A percentile compares a stretch with the other conserved stretches of the same genome.
These are phyloP conservation scores for Agaricus bisporus DNA, from an alignment of 768 basidiomycete species.

Conservation along the genomic window DNA sequence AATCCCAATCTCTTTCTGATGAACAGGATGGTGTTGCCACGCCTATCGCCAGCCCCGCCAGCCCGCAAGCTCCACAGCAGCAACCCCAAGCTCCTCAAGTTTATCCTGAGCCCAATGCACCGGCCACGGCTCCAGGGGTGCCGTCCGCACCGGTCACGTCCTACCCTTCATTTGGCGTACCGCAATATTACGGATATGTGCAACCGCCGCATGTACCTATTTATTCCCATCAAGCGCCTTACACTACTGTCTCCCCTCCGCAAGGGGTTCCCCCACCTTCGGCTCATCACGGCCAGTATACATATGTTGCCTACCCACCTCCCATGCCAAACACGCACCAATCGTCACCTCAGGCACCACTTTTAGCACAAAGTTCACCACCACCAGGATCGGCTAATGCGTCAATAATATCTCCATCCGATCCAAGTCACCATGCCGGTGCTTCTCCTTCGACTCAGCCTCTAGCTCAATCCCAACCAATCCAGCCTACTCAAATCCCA, in stretches of 20 bases:
- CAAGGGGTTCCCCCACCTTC: background rate
- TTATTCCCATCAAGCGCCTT: constrained; percentile 10
- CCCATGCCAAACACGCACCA: background rate
- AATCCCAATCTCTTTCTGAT: background rate
- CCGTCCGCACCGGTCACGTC: constrained; percentile 16
- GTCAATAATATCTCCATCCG: constrained; percentile 1
- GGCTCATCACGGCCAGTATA: constrained; percentile 7
- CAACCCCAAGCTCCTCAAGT: constrained; percentile 13
- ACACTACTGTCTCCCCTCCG: background rate
- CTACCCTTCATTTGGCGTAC: constrained; percentile 24
- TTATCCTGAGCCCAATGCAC: constrained; percentile 22
- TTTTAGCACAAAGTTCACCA: background rate
- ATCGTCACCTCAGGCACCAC: background rate
- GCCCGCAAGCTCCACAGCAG: background rate
- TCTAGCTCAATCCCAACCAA: background rate
- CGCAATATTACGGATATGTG: constrained; percentile 22
- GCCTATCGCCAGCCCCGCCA: background rate
- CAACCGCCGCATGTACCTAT: constrained; percentile 9
- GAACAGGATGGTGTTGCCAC: background rate
- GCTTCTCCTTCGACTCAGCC: background rate
- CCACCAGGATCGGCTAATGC: background rate
- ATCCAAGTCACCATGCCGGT: background rate
- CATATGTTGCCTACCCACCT: constrained; percentile 11
- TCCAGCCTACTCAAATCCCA: background rate
- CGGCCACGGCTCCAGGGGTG: background rate